Base-by-base conservation (phyloP, 106 monocot genomes). In the Agapanthus africanus region DNA sequence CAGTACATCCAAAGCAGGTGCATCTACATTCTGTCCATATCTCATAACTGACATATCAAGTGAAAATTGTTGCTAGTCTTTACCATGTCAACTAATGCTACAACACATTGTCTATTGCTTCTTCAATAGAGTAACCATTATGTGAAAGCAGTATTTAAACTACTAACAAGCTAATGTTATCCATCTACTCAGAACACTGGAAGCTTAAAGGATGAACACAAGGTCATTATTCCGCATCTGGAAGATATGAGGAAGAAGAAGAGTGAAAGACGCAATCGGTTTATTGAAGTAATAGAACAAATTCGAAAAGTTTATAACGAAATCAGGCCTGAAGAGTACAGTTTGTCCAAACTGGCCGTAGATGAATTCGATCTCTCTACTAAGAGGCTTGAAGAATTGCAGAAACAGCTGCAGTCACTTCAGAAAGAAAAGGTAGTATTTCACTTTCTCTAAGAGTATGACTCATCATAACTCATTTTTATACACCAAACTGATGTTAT, bases 191-290 rank as follows among this genome's bases (percentile, higher is more conserved):
- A 74, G 51, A 87, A 77, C 65, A 67, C 37, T 34, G 70, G 73
- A 52, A 82, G 91, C 61, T 59, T 95, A 57, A 95, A 77, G 66
- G 80, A 88, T 46, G 91, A 88, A 56, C 79, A 88, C 9, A 88
- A 76, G n/a, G 68, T 52, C 18, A 79, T 82, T 38, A 61, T 69
- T 2, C 75, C 79, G 33, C 79, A 88, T 33, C 69, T 95, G 44
- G 95, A 95, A 61, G 91, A 91, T 54, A 91, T 95, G 91, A 65
- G 78, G 32, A 85, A 81, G 67, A 88, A 71, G 64, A 91, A 85
- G 70, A 72, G 34, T 25, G 85, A 91, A 14, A 85, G 95, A 70
- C 68, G 54, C 64, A 76, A 70, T 26, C 83, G 85, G 27, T 88
- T 91, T 69, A 50, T 80, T 28, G 77, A 86, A 66, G 78, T 91